A percentile compares a stretch with the other conserved stretches of the same genome.
Conservation (phyloP, 768 basidiomycete genomes). For the Lactarius pseudohatsudake region DNA sequence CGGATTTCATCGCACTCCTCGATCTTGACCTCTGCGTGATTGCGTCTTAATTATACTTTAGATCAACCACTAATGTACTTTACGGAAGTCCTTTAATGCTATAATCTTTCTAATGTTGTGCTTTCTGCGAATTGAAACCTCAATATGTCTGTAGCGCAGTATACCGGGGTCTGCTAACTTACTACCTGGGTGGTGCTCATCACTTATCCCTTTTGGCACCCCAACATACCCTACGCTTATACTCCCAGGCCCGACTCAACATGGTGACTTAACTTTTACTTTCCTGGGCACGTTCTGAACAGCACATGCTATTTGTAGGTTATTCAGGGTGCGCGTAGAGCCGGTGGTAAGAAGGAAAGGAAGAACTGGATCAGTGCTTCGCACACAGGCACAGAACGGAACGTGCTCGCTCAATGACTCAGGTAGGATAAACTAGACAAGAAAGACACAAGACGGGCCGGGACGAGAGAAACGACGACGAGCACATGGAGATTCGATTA, state of each 20-base stretch:
- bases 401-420: too few relatives aligned
- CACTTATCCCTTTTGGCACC: neutral
- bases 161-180: neutral
- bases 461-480: too few relatives aligned
- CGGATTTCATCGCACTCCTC: neutral
- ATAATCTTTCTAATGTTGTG: neutral
- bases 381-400: neutral
- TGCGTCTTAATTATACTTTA: neutral
- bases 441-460: too few relatives aligned
- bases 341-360: too few relatives aligned
- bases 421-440: too few relatives aligned
- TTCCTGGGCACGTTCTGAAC: too few relatives aligned
- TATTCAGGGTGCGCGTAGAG: too few relatives aligned
- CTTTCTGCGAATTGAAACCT: neutral
- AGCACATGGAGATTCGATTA: too few relatives aligned
- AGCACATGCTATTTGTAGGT: too few relatives aligned
- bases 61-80: neutral
- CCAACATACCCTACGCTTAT: neutral
- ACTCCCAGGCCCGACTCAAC: neutral
- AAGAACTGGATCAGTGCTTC: too few relatives aligned
- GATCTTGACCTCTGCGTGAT: neutral
- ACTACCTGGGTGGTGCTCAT: neutral
- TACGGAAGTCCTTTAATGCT: neutral
- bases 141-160: neutral
- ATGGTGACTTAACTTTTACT: too few relatives aligned